Percentiles rank a stretch among this genome's conserved stretches.
phyloP scores from a whole-genome alignment of 176 grass and related monocot species.

The Oryza meyeriana region DNA sequence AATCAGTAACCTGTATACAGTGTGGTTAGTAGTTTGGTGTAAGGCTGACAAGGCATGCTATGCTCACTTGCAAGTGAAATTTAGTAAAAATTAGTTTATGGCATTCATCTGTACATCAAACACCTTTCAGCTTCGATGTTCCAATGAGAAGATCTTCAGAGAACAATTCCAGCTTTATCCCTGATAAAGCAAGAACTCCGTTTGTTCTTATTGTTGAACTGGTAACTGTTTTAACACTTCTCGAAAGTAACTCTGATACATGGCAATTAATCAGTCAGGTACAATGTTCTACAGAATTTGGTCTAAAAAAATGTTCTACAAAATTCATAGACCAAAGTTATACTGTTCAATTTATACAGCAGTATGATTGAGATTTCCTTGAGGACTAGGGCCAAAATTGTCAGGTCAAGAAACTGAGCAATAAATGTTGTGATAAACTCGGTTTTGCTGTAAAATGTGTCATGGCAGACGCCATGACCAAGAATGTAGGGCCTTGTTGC shows the following conservation, averaged over 20 bases:
- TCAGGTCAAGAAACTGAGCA: not conserved
- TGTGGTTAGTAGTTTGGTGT: not conserved
- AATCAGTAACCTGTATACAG: too few relatives aligned
- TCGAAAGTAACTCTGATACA: not conserved
- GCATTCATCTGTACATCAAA: not conserved
- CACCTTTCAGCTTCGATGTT: not conserved
- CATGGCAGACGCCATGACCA: not conserved
- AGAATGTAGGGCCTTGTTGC: not conserved
- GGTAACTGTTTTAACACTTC: not conserved
- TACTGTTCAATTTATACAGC: not conserved
- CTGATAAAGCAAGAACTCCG: not conserved
- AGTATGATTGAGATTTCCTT: not conserved
- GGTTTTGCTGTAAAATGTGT: not conserved
- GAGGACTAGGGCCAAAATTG: not conserved
- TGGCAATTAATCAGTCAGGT: not conserved
- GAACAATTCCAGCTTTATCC: not conserved
- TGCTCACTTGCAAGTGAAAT: not conserved
- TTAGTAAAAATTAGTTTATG: not conserved
- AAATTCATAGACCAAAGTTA: not conserved
- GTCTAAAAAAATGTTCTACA: not conserved
- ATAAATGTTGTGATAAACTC: not conserved
- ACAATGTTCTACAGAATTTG: not conserved
- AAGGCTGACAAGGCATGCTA: not conserved
- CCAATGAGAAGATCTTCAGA: not conserved
- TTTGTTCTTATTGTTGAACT: not conserved